Conservation (phyloP, 179 eudicot genomes). For the Spinacia oleracea region DNA sequence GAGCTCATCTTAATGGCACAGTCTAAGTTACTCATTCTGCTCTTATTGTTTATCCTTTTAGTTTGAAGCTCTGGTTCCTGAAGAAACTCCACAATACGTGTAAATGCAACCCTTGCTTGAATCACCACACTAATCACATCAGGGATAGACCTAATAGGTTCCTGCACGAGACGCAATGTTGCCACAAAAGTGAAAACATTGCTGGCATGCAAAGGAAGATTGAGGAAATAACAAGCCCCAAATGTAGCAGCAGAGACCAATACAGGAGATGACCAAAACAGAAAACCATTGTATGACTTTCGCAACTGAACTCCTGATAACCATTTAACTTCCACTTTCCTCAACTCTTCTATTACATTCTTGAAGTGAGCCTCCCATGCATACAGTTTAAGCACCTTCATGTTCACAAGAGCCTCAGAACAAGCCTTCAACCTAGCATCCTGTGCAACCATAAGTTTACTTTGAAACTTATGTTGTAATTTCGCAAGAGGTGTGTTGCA, state of each 20-base stretch:
- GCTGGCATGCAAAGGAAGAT: constrained; percentile 10
- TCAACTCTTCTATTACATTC: constrained; percentile 1
- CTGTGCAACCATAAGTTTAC: constrained; percentile 11
- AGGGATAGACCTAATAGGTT: constrained; percentile 10
- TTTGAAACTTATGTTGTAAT: constrained; percentile 17
- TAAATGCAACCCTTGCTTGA: constrained; percentile 19
- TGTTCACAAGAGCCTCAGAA: constrained; percentile 17
- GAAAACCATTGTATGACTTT: constrained; percentile 9
- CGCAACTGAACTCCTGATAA: constrained; percentile 6
- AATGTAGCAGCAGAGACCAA: constrained; percentile 17
- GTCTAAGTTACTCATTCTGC: neutral
- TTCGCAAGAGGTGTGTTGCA: constrained; percentile 13
- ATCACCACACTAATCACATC: constrained; percentile 14
- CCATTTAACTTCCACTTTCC: constrained; percentile 14
- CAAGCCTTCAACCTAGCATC: constrained; percentile 14
- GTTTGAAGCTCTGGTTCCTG: constrained; percentile 7
- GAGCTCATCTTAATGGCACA: neutral
- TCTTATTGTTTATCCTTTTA: neutral
- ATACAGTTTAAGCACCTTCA: constrained; percentile 20
- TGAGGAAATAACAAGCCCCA: constrained; percentile 14
- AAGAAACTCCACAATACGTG: constrained; percentile 12
- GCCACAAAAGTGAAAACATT: constrained; percentile 19
- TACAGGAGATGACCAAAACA: constrained; percentile 16
- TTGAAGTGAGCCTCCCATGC: constrained; percentile 18
- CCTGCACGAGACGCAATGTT: constrained; percentile 15